Base-by-base conservation (phyloP, 768 basidiomycete species). In the Panaeolus cyanescens region DNA sequence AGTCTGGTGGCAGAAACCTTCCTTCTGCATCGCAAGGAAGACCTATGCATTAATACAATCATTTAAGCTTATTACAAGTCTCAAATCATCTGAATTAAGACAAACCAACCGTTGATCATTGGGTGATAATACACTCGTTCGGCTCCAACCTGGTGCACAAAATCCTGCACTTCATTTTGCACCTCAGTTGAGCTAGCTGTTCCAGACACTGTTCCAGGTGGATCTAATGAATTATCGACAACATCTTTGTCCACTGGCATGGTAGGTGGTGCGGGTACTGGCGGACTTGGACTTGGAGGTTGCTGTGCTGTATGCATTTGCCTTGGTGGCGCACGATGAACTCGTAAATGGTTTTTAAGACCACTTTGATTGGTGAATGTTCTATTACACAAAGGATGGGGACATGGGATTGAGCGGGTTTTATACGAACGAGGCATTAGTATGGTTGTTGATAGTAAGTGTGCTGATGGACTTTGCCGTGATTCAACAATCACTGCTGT, bases 91-190 rank as follows among this genome's bases (percentile, higher is more conserved):
- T 12, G 19, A 15, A 13, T 20, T n/a, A 7, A 32, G 25, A 33
- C 4, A 20, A 5, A 61, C 55, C 13, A 28, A 58, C 60, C 60
- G 34, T 62, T 56, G 9, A 62, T 50, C 22, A 50, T 4, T n/a
- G 60, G 60, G 30, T 62, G 60, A n/a, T 50, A 36, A 7, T 58
- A 28, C 7, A 54, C 7, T 1, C 37, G 22, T 7, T 56, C 55
- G 3, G 2, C 7, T 7, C 7, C 4, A 17, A 15, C n/a, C n/a
- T n/a, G n/a, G n/a, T n/a, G n/a, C n/a, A n/a, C n/a, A n/a, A n/a
- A n/a, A n/a, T n/a, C n/a, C n/a, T n/a, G n/a, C n/a, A n/a, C n/a
- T n/a, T n/a, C n/a, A n/a, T n/a, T 13, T 3, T 36, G 22, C 6
- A 32, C 32, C 15, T 30, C 12, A 17, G 31, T 19, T 33, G 30